Base-by-base conservation (phyloP, 129 eudicot genomes). In the Mikania micrantha region DNA sequence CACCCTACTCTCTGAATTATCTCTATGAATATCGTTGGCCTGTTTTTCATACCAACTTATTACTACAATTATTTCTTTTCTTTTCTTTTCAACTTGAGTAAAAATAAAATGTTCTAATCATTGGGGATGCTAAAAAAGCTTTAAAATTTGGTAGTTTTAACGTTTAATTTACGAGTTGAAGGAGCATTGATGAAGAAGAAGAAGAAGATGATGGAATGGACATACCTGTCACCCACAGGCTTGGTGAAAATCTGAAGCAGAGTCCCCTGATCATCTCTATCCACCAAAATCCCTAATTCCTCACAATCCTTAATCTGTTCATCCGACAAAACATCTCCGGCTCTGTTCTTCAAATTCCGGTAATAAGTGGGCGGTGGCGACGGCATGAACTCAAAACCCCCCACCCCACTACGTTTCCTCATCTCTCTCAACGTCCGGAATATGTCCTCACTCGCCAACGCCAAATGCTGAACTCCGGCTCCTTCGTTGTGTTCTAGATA, bases 371-470 rank as follows among this genome's bases (percentile, higher is more conserved):
- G 90, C 0, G 99, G 99, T 0, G 99, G 99, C 5, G 93, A 52
- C 36, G 99, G 99, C 99, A 94, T 90, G 40, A 94, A 94, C 78
- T 94, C 99, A 41, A 94, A 94, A 7, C 99, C 99, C 7, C 99
- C 99, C 3, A 94, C 66, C 0, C 78, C 79, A 52, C 85, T 86
- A 62, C 97, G 76, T 76, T 83, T 81, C 78, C 97, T 85, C 97
- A 94, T 94, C 80, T 94, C 95, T 72, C 95, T 85, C 77, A 94
- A 58, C 0, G 99, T 90, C 79, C 84, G 44, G 35, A 94, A 94
- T 34, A 94, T 70, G 41, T 92, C 89, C 73, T 88, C 89, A 52
- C 81, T 84, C 19, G 78, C 74, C 64, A 92, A 65, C 0, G 98
- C 98, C 84, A 92, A 82, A 76, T 92, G 96, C 80, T 92, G 98